Evolutionary conservation across 257 asterid genomes (phyloP), one percentile per base, ranked within the genome.

Genomic region (Cordia subcordata): DNA sequence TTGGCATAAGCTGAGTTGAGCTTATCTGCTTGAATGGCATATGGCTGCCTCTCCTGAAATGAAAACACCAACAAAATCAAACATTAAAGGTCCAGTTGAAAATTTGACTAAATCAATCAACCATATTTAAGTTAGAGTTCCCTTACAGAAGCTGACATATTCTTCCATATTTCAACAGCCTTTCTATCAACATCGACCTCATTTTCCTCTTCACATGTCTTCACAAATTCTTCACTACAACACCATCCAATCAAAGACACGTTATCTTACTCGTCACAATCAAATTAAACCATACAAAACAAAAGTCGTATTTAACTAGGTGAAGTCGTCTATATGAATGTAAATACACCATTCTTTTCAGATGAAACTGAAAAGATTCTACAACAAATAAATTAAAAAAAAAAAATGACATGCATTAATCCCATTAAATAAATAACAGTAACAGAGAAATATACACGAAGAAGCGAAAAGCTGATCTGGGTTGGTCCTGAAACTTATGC

Each of bases 401-500:
- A 19, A 53, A 11, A 14, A 53, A 23, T n/a, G 17, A 5, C 12
- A 21, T 44, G 57, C 32, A 49, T 50, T 37, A 35, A 13, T 6
- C 35, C 22, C 56, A 10, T 2, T 18, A 11, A 49, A 23, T 15
- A 40, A 11, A 16, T 49, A 11, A 20, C 13, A 54, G 20, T 0
- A 12, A 50, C 27, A 4, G 39, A 45, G 27, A 17, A 53, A 61
- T 57, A 11, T 72, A 83, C 92, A 81, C 66, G 62, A 83, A 83
- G 44, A 86, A 60, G 44, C 78, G 81, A 66, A 79, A 86, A 54
- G 89, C 77, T 37, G 92, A 84, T 79, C 86, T 74, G 69, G 90
- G 87, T 66, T 77, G 87, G 46, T 67, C 72, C 37, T 57, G 45
- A 57, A 20, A 51, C 21, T 22, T 61, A 20, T 27, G 59, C 27